phyloP scores from a whole-genome alignment of 306 rosid genomes.

The Datisca glomerata region DNA sequence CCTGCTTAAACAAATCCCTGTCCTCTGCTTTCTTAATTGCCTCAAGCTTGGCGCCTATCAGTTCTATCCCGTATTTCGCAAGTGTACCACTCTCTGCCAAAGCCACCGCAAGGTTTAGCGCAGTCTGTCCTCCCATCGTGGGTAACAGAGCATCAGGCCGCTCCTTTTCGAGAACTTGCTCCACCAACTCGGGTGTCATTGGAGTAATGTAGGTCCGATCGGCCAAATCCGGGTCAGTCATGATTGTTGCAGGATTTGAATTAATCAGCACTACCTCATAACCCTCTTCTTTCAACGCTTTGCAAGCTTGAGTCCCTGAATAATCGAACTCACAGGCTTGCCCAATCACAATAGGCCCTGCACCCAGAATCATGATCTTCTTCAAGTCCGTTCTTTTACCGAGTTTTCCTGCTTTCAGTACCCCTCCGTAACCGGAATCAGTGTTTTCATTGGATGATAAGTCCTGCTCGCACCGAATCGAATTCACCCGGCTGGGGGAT shows the following conservation, averaged over 20 bases:
- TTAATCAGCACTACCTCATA: constrained; percentile 72
- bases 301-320: constrained; percentile 95
- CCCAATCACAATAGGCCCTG: constrained; percentile 91
- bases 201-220: constrained; percentile 77
- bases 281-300: constrained; percentile 82
- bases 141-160: constrained; percentile 88
- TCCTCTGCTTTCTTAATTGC: constrained; percentile 91
- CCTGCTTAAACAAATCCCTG: constrained; percentile 76
- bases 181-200: constrained; percentile 87
- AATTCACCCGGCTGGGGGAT: background rate
- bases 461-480: constrained; percentile 25
- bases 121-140: constrained; percentile 97
- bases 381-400: constrained; percentile 77
- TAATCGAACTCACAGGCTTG: constrained; percentile 97
- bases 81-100: constrained; percentile 71
- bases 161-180: constrained; percentile 67
- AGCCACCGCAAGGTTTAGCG: constrained; percentile 73
- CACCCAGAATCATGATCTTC: constrained; percentile 88
- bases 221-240: constrained; percentile 93
- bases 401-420: constrained; percentile 11
- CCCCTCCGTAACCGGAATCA: constrained; percentile 52
- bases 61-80: constrained; percentile 55
- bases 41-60: constrained; percentile 92
- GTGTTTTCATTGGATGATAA: constrained; percentile 60
- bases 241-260: constrained; percentile 92